Base-by-base conservation (phyloP, 257 asterid species). In the Handroanthus guayacan region DNA sequence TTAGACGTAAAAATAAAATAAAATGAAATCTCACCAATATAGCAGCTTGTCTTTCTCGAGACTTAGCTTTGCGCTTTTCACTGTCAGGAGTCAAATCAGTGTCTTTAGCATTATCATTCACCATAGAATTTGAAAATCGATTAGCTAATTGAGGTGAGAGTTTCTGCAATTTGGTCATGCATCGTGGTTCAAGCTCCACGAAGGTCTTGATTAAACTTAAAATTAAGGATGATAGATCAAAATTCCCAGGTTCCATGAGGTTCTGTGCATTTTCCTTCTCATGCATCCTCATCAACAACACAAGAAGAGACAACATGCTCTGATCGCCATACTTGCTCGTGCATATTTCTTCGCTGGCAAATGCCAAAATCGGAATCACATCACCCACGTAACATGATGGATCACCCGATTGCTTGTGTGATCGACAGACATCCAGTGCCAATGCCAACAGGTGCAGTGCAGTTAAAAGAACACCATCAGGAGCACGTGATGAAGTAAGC, bases 11-110 rank as follows among this genome's bases (percentile, higher is more conserved):
- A 60, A 3, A 8, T 17, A 41, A 39, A 12, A 64, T 4, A 38
- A 52, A 61, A 45, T 48, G 17, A 82, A 58, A 74, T 37, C 97
- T 80, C 78, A 93, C 99, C 97, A 95, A 14, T 64, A 93, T 85
- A 65, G 99, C 97, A 89, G 98, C 95, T 84, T 95, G 99, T 82
- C 92, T 91, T 85, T 93, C 97, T 17, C 98, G 97, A 82, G 99
- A 86, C 84, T 88, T 89, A 74, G 95, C 97, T 90, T 89, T 95
- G 82, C 92, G 92, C 79, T 79, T 93, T 77, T 90, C 97, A 73
- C 84, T 79, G 67, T 93, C 98, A 75, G 88, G 86, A 71, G 79
- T 66, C 51, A 83, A 80, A 65, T 74, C 84, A 62, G 52, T 39
- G 67, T 67, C 81, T 79, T 75, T 81, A 36, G 82, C 50, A 75